Base-by-base conservation (phyloP, 495 filamentous ascomycete species). In the Collariella sp. region DNA sequence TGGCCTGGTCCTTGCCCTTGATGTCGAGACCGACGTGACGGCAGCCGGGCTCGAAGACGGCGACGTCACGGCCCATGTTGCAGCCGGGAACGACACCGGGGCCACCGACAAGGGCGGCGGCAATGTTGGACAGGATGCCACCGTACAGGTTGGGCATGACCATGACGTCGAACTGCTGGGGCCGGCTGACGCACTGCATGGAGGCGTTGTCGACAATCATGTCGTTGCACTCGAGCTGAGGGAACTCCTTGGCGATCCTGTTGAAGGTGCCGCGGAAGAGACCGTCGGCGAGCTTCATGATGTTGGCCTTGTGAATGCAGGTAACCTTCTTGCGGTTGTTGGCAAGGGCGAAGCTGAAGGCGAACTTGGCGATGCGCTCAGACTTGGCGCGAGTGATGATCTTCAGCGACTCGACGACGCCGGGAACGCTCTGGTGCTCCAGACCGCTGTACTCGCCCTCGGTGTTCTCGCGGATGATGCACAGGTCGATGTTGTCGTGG, bases 201-300 rank as follows among this genome's bases (percentile, higher is more conserved):
- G 88, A 95, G 56, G 93, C 94, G 72, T 98, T 98, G 74, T 98
- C 93, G 63, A 98, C 94, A 69, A 98, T 97, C 91, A 97, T 95
- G 73, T 97, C 94, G 74, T 91, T 93, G 52, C 85, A 83, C 77
- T 95, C 88, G 54, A 98, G 76, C 31, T 88, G 91, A 42, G 93
- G 90, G 72, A 91, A 97, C 67, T 95, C 86, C 73, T 90, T 85
- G 46, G 89, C 88, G 59, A 94, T 83, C 61, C 84, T 82, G 75
- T 95, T 86, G 81, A 97, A 93, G 43, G 93, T 98, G 72, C 85
- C 89, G 66, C 93, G 86, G 85, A 98, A 98, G 55, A 98, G 85
- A 75, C 93, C 93, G 65, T 97, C 93, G 72, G 91, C 91, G 47
- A 98, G 79, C 80, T 98, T 97, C 93, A 98, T 98, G 77, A 98